A percentile compares a stretch with the other conserved stretches of the same genome.
These are phyloP conservation scores for Lasiodiplodia sp. DNA, from an alignment of 2,329 filamentous ascomycete genomes.

Conservation along the genomic window DNA sequence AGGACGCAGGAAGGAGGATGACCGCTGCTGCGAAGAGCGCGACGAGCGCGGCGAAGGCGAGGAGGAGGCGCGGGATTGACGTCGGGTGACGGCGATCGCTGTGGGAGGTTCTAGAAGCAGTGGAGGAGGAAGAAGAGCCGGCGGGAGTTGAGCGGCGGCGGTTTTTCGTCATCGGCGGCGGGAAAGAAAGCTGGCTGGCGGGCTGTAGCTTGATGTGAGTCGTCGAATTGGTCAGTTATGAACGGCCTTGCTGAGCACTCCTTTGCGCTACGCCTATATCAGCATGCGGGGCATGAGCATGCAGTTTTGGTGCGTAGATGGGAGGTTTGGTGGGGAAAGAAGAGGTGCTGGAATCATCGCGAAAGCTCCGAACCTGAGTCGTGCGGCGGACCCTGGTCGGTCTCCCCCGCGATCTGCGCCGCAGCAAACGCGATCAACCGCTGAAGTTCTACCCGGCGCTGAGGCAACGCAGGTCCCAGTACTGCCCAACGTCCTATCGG, in stretches of 20 bases:
- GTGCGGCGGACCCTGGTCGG: neutral
- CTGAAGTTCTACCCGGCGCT: neutral
- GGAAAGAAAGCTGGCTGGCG: neutral
- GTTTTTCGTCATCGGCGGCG: neutral
- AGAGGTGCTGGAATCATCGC: conserved; percentile 13
- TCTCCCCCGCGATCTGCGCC: too few species aligned
- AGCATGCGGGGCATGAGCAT: conserved; percentile 6
- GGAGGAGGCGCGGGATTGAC: neutral
- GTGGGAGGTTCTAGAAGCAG: conserved; percentile 24
- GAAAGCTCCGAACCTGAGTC: conserved; percentile 1
- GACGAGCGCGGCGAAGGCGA: neutral
- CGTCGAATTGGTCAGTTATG: neutral
- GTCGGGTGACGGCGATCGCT: neutral
- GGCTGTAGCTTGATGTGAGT: neutral
- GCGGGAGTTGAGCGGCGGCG: neutral
- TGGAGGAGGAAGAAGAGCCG: neutral
- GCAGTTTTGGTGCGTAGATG: neutral
- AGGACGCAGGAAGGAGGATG: neutral
- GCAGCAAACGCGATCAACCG: neutral
- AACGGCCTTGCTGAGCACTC: neutral
- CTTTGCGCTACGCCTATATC: neutral
- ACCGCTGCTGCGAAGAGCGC: neutral
- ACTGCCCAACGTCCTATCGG: neutral
- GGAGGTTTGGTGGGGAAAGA: too few species aligned
- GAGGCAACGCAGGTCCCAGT: neutral